Base-by-base conservation (phyloP, 345 rosid species). In the Xanthoceras sorbifolium region DNA sequence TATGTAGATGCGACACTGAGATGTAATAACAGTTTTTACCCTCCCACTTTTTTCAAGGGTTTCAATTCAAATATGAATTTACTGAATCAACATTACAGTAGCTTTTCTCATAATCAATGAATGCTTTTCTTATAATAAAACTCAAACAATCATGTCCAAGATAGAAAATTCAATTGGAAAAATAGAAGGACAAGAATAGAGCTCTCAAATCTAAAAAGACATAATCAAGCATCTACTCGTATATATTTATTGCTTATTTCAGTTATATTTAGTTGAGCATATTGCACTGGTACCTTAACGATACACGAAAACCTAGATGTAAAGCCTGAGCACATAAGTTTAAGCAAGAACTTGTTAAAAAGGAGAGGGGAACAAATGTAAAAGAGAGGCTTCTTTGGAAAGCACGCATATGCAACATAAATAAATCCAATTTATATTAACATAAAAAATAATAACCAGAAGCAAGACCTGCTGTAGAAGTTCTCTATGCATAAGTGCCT, bases 381-480 rank as follows among this genome's bases (percentile, higher is more conserved):
- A 20, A 65, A 32, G 29, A 23, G 63, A 69, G 25, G 31, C 32
- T 6, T 18, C n/a, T 11, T 46, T 22, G 28, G 46, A 63, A 52
- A 38, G 57, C 32, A 64, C 18, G 38, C 55, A 20, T 7, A 28
- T 32, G 54, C 52, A 71, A 74, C n/a, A 70, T 48, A 18, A 36
- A 44, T 5, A 34, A 42, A 31, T 40, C 1, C 23, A 38, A 7
- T 25, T 26, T 69, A 52, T 22, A 70, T 40, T 18, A 48, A 38
- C 71, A 25, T 25, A 48, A 69, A 23, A n/a, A 29, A n/a, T n/a
- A 73, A 73, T 26, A 76, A 34, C 12, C 15, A 67, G 64, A 71
- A 74, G 63, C 18, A 74, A 46, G 70, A 97, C 99, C 99, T 94
- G 92, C 81, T 94, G 94, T 40, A 97, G 84, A 69, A 87, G 88